These are phyloP conservation scores for Mollisia scopiformis DNA, from an alignment of 2,329 filamentous ascomycete species.

Conservation along the genomic window DNA sequence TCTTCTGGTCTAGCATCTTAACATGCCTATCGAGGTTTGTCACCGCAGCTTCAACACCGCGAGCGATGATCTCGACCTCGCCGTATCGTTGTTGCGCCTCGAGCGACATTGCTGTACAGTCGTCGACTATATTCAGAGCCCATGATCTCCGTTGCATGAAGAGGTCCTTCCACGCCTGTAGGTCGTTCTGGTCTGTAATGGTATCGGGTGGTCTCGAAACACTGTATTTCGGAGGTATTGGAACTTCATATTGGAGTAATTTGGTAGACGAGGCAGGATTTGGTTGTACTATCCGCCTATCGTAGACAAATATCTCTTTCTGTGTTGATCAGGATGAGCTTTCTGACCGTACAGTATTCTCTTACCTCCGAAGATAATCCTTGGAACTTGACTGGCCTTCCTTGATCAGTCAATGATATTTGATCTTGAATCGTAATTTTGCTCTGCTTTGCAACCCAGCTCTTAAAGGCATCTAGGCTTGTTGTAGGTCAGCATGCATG, in stretches of 20 bases:
- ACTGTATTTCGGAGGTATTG: constrained; percentile 57
- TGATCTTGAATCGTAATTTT: constrained; percentile 77
- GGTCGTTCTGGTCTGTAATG: constrained; percentile 76
- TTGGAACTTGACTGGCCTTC: constrained; percentile 54
- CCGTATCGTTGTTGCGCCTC: constrained; percentile 66
- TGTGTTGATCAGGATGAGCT: constrained; percentile 41
- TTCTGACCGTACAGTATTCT: background rate
- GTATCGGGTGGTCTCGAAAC: constrained; percentile 77
- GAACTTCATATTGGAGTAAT: constrained; percentile 50
- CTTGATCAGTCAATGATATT: constrained; percentile 83
- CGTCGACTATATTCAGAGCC: constrained; percentile 71
- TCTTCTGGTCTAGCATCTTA: constrained; percentile 71
- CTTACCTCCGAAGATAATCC: constrained; percentile 78
- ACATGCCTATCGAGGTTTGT: constrained; percentile 81
- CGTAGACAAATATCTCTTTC: constrained; percentile 92
- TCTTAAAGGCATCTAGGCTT: constrained; percentile 82
- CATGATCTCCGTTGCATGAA: constrained; percentile 82
- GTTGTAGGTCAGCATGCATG: constrained; percentile 23
- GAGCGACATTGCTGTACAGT: constrained; percentile 67
- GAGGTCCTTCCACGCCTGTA: constrained; percentile 86
- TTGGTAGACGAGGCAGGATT: constrained; percentile 49
- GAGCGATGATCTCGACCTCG: constrained; percentile 76
- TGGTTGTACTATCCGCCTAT: constrained; percentile 72
- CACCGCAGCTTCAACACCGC: constrained; percentile 81
- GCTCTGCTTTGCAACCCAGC: constrained; percentile 76